Base-by-base conservation (phyloP, 345 rosid species). In the Acer yangbiense region DNA sequence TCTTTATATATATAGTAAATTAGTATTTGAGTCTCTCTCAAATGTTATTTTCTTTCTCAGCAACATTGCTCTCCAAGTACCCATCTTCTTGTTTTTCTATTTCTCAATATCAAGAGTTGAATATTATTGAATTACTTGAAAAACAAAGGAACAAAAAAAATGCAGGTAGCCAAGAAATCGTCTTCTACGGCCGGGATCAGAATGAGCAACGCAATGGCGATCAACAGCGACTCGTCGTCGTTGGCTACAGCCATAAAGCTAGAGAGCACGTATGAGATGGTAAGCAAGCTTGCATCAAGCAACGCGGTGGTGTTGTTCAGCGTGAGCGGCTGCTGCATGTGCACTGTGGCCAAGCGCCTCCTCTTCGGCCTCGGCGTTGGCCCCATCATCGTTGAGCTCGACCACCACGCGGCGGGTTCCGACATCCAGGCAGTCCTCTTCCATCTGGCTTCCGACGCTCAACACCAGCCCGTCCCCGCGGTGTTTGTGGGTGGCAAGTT, bases 291-390 rank as follows among this genome's bases (percentile, higher is more conserved):
- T 67, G 99, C 90, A 0, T 73, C 89, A 1, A 85, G 88, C 69
- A 94, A 87, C 55, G 93, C 98, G 2, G 95, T 92, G 82, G 98
- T 95, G 57, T 78, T 95, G 66, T 93, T 95, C 88, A 91, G 97
- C 79, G 67, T 85, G 80, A 92, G 94, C 71, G 90, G 93, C 0
- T 95, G 99, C 77, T 92, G 99, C 88, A 92, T 95, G 99, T 92
- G 99, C 85, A 95, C 97, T 6, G 97, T 92, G 71, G 90, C 94
- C 39, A 92, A 93, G 83, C 94, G 97, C 68, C 97, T 95, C 79
- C 94, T 95, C 75, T 88, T 92, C 57, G 86, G 97, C 54, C 90
- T 93, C 20, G 98, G 97, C 0, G 99, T 94, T 1, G 94, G 98
- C 3, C 99, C 99, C 9, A 88, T 89, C 32, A 83, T 94, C 25